Percentiles rank a stretch among this genome's conserved stretches.
These are phyloP conservation scores for Mycena olivaceomarginata DNA, from an alignment of 768 basidiomycete species.

Conservation along the genomic window DNA sequence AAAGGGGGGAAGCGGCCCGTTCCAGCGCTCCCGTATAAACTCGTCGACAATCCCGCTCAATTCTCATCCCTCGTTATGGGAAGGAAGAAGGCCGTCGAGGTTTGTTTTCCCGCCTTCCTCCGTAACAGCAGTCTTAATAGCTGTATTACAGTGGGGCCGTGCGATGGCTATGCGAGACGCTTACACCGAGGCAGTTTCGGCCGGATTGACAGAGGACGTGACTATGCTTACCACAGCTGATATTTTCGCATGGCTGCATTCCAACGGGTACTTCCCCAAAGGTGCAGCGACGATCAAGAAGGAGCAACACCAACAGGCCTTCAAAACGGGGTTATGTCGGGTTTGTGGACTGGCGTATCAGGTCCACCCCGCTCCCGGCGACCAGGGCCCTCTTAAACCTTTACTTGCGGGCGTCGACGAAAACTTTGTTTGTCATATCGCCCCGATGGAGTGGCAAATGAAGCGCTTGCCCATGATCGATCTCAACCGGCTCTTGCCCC, in stretches of 20 bases:
- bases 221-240: slow-evolving; percentile 63
- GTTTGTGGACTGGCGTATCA: slow-evolving; percentile 56
- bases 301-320: slow-evolving; percentile 31
- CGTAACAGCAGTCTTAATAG: slow-evolving; percentile 3
- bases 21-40: slow-evolving; percentile 61
- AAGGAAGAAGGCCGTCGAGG: slow-evolving; percentile 72
- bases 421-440: slow-evolving; percentile 48
- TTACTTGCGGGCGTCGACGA: slow-evolving; percentile 17
- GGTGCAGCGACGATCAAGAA: slow-evolving; percentile 31
- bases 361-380: slow-evolving; percentile 44
- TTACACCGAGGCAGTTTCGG: slow-evolving; percentile 52
- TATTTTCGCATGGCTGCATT: slow-evolving; percentile 67
- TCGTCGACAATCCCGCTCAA: slow-evolving; percentile 57
- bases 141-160: slow-evolving; percentile 65
- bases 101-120: slow-evolving; percentile 42
- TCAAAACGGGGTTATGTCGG: slow-evolving; percentile 52
- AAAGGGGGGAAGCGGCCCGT: slow-evolving; percentile 48
- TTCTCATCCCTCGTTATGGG: slow-evolving; percentile 63
- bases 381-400: slow-evolving; percentile 14
- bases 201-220: slow-evolving; percentile 40
- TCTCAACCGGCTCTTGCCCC: slow-evolving; percentile 38
- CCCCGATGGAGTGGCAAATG: slow-evolving; percentile 48
- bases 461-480: slow-evolving; percentile 56
- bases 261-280: slow-evolving; percentile 60
- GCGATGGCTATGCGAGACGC: slow-evolving; percentile 66